phyloP scores from a whole-genome alignment of 2,329 filamentous ascomycete species.

The Aureobasidium subglaciale region DNA sequence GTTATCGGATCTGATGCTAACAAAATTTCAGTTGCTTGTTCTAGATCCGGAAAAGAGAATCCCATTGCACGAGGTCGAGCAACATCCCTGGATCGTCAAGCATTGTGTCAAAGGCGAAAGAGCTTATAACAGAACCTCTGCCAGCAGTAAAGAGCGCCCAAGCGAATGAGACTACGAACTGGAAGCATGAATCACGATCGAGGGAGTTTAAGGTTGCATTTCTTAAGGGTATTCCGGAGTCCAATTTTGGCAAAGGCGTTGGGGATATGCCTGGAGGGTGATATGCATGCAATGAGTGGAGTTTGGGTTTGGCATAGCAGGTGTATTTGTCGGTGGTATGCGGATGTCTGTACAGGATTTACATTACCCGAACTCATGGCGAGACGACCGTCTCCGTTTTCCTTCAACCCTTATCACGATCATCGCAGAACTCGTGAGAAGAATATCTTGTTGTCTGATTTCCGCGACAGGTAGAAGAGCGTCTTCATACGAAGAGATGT shows the following conservation, averaged over 20 bases:
- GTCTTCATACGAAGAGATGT: no score
- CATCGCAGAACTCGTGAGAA: no score
- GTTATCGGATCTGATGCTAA: background rate
- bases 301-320: background rate
- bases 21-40: constrained; percentile 16
- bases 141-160: constrained; percentile 22
- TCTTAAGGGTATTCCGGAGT: background rate
- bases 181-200: background rate
- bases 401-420: background rate
- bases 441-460: no score
- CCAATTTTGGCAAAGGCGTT: background rate
- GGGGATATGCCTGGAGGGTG: background rate
- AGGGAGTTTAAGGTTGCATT: constrained; percentile 7
- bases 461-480: no score
- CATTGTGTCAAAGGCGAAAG: constrained; percentile 37
- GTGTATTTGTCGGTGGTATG: background rate
- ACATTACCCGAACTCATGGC: background rate
- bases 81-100: constrained; percentile 21
- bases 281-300: background rate
- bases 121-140: constrained; percentile 37
- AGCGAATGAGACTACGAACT: constrained; percentile 7
- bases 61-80: constrained; percentile 18
- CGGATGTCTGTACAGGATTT: background rate
- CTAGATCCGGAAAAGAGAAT: constrained; percentile 20
- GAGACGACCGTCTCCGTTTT: background rate